phyloP scores from a whole-genome alignment of 306 rosid genomes.

The Malus sylvestris region DNA sequence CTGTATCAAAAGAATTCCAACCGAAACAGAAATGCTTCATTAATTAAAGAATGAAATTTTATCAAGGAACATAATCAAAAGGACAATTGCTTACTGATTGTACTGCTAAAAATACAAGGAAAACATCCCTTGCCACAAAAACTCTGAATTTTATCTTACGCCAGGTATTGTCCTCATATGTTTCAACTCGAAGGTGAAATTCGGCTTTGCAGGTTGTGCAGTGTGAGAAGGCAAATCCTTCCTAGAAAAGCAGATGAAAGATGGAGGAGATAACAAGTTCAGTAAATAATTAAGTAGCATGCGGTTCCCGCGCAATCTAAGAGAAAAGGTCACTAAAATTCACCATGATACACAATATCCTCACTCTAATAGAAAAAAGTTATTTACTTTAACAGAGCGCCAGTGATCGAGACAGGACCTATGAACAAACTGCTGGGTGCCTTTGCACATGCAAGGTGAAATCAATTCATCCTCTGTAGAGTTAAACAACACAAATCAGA shows the following conservation, averaged over 20 bases:
- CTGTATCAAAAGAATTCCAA: background rate
- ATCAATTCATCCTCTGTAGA: slow-evolving; percentile 79
- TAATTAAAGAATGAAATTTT: background rate
- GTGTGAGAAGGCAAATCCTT: slow-evolving; percentile 98
- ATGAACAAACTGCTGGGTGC: slow-evolving; percentile 99
- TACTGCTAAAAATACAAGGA: slow-evolving; percentile 88
- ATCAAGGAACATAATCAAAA: background rate
- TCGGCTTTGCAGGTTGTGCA: slow-evolving; percentile 99
- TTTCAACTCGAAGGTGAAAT: slow-evolving; percentile 75
- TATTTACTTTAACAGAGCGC: slow-evolving; percentile 88
- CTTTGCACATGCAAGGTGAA: slow-evolving; percentile 99
- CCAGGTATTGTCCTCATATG: slow-evolving; percentile 84
- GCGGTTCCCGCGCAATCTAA: background rate
- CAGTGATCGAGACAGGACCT: slow-evolving; percentile 98
- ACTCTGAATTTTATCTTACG: slow-evolving; percentile 77
- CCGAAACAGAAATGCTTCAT: background rate
- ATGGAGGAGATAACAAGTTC: background rate
- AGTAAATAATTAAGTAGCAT: background rate
- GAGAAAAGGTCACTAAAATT: background rate
- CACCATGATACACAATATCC: background rate
- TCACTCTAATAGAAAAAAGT: slow-evolving; percentile 3
- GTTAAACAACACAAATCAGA: slow-evolving; percentile 16
- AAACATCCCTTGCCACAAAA: slow-evolving; percentile 96
- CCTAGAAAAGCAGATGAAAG: slow-evolving; percentile 33
- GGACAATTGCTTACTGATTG: slow-evolving; percentile 70